Percentiles rank a stretch among this genome's conserved stretches.
These are phyloP conservation scores for Olyra latifolia DNA, from an alignment of 176 grass and related monocot genomes.

Conservation along the genomic window DNA sequence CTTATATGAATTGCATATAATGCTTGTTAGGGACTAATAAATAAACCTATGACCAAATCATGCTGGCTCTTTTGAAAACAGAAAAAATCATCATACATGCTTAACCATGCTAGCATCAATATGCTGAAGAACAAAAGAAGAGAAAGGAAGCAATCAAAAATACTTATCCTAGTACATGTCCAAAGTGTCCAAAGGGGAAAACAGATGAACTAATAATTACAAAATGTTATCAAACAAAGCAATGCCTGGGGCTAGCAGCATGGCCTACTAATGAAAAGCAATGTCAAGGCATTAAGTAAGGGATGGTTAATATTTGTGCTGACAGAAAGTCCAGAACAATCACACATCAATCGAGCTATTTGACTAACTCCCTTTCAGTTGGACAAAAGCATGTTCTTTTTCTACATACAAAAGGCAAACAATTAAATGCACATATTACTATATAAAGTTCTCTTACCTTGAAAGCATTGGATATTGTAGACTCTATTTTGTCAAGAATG, in stretches of 20 bases:
- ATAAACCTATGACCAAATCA: conserved; percentile 3
- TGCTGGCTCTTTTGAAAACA: not conserved
- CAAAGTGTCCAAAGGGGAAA: conserved; percentile 10
- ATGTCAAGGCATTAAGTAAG: conserved; percentile 6
- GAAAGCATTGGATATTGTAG: conserved; percentile 93
- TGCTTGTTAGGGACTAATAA: not conserved
- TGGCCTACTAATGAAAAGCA: not conserved
- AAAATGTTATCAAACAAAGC: not conserved
- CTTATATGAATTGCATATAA: conserved; percentile 9
- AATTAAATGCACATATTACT: conserved; percentile 3
- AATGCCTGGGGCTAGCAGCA: not conserved
- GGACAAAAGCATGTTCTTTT: not conserved
- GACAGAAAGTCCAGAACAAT: not conserved
- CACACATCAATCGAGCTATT: not conserved
- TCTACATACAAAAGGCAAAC: conserved; percentile 1
- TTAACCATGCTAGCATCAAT: not conserved
- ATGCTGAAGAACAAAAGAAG: not conserved
- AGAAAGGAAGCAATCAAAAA: not conserved
- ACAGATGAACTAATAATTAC: not conserved
- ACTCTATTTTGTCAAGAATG: conserved; percentile 75
- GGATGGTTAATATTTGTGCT: not conserved
- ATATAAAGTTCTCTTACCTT: conserved; percentile 58
- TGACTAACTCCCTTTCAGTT: conserved; percentile 1
- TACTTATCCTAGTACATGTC: not conserved
- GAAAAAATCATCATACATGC: not conserved